Evolutionary conservation across 306 rosid species (phyloP), one percentile per base, ranked within the genome.

Genomic region (Urtica urens): DNA sequence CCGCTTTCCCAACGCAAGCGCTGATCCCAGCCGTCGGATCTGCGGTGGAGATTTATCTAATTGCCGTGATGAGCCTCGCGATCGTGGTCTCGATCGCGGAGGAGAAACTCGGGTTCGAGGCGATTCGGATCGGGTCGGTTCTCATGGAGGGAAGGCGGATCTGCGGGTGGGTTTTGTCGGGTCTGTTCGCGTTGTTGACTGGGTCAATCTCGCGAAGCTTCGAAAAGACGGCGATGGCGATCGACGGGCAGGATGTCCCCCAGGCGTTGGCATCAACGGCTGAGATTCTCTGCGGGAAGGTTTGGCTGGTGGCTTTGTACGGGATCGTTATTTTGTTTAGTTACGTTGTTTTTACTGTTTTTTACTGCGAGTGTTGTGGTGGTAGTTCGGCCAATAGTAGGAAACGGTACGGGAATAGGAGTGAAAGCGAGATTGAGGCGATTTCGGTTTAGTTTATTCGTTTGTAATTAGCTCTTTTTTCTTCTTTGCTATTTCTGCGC

Each of bases 361-460:
- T 76, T 28, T 83, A 83, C 60, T 78, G 66, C 47, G 80, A 88
- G 6, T 69, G 94, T 64, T 67, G 83, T n/a, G n/a, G n/a, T n/a
- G n/a, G n/a, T n/a, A n/a, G n/a, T n/a, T n/a, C n/a, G n/a, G n/a
- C n/a, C n/a, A n/a, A n/a, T 24, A 78, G 55, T 48, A 62, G 68
- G 27, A 74, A 66, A 18, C 69, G 70, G 1, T 25, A 39, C 24
- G 64, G 25, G 4, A 35, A 4, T 23, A 72, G 28, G 42, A 69
- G 34, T 2, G 64, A 55, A 7, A 61, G 29, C 2, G 66, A 69
- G 10, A 57, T 19, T 23, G 16, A 7, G 24, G 17, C 47, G 0
- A 46, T 63, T 19, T 51, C 40, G 24, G 23, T 31, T 47, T 48
- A 44, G 6, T 20, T 3, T 27, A 0, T 4, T 2, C 15, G 12